phyloP scores from a whole-genome alignment of 2,329 filamentous ascomycete species.

The Arthrobotrys entomopaga region DNA sequence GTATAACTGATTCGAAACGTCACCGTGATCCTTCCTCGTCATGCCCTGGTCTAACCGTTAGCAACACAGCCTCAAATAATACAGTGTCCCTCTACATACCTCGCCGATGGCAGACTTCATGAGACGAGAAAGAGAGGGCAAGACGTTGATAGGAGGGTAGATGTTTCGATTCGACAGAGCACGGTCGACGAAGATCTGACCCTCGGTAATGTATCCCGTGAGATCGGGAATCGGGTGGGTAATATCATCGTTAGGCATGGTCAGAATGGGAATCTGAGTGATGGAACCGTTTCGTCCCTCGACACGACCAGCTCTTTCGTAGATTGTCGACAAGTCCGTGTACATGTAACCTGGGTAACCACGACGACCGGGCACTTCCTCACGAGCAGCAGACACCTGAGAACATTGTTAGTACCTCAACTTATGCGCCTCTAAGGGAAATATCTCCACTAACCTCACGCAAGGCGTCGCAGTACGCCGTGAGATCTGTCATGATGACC shows the following conservation, averaged over 20 bases:
- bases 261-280: constrained; percentile 97
- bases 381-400: constrained; percentile 87
- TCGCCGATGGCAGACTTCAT: constrained; percentile 99
- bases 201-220: constrained; percentile 99
- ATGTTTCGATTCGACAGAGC: constrained; percentile 94
- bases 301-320: constrained; percentile 98
- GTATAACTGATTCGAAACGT: constrained; percentile 99
- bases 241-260: constrained; percentile 99
- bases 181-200: constrained; percentile 97
- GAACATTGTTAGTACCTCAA: constrained; percentile 19
- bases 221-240: constrained; percentile 98
- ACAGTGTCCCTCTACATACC: constrained; percentile 10
- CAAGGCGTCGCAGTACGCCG: constrained; percentile 97
- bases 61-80: background rate
- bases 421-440: background rate
- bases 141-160: constrained; percentile 98
- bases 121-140: constrained; percentile 96
- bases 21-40: constrained; percentile 95
- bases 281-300: constrained; percentile 97
- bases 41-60: constrained; percentile 68
- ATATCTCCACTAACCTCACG: constrained; percentile 71
- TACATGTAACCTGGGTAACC: constrained; percentile 99
- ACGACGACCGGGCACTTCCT: constrained; percentile 98
- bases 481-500: constrained; percentile 97
- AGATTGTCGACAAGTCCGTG: constrained; percentile 99